phyloP scores from a whole-genome alignment of 495 filamentous ascomycete genomes.

The Aspergillus leporis region DNA sequence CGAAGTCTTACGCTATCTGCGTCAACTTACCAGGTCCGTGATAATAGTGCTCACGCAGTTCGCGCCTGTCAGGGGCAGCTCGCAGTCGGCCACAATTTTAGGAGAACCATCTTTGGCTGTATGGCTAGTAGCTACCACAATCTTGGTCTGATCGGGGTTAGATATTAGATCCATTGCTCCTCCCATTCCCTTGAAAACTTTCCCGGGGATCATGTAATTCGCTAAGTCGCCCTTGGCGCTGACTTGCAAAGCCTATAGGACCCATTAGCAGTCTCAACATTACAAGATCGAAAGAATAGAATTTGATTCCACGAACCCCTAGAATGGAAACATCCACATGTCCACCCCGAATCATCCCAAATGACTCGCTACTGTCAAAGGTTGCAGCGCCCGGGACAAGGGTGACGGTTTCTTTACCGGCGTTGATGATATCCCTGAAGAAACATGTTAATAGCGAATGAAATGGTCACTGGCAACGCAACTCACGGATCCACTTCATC shows the following conservation, averaged over 20 bases:
- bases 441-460: slow-evolving; percentile 5
- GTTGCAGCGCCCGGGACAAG: slow-evolving; percentile 75
- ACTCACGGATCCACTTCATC: slow-evolving; percentile 71
- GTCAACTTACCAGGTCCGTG: slow-evolving; percentile 72
- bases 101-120: slow-evolving; percentile 83
- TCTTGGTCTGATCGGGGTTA: slow-evolving; percentile 82
- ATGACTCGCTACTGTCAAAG: slow-evolving; percentile 85
- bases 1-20: background rate
- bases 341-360: slow-evolving; percentile 90
- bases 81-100: slow-evolving; percentile 85
- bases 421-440: slow-evolving; percentile 78
- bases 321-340: slow-evolving; percentile 88
- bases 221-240: slow-evolving; percentile 79
- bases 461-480: background rate
- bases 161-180: slow-evolving; percentile 94
- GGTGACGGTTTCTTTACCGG: slow-evolving; percentile 92
- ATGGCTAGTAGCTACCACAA: slow-evolving; percentile 92
- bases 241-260: slow-evolving; percentile 75
- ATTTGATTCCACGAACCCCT: slow-evolving; percentile 45
- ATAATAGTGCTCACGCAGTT: slow-evolving; percentile 88
- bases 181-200: slow-evolving; percentile 88
- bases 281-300: background rate
- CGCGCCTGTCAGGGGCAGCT: slow-evolving; percentile 81
- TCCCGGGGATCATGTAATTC: slow-evolving; percentile 91
- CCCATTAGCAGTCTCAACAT: background rate